These are phyloP conservation scores for Pedinophyceae sp. DNA, from an alignment of 139 green algal genomes.

Conservation along the genomic window DNA sequence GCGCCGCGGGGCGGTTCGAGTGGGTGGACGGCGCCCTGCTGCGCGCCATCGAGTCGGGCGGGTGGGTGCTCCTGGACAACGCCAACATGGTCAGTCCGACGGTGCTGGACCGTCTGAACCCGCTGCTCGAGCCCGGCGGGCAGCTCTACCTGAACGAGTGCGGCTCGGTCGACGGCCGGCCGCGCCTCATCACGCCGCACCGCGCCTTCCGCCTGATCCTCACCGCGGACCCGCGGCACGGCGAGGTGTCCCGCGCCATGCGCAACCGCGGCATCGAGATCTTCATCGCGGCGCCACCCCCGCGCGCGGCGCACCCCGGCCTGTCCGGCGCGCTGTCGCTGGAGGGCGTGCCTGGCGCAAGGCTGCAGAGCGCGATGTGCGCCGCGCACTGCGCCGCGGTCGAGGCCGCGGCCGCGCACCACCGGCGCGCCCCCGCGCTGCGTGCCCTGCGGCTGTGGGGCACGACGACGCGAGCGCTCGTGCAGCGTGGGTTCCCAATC, in stretches of 20 bases:
- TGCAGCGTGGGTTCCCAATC: slow-evolving; percentile 30
- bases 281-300: slow-evolving; percentile 38
- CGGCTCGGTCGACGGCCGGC: slow-evolving; percentile 22
- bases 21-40: slow-evolving; percentile 92
- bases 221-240: slow-evolving; percentile 64
- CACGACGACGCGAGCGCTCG: slow-evolving; percentile 26
- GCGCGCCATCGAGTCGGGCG: slow-evolving; percentile 54
- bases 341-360: slow-evolving; percentile 17
- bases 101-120: slow-evolving; percentile 93
- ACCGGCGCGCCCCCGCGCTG: slow-evolving; percentile 21
- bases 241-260: slow-evolving; percentile 93
- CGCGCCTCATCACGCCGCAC: slow-evolving; percentile 67
- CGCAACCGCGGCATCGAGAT: slow-evolving; percentile 91
- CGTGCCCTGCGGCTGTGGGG: slow-evolving; percentile 38
- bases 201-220: slow-evolving; percentile 88
- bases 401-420: slow-evolving; percentile 4
- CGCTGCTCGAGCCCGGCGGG: slow-evolving; percentile 80
- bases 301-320: neutral
- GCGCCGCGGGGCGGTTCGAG: slow-evolving; percentile 66
- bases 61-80: slow-evolving; percentile 92
- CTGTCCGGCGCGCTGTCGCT: neutral
- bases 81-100: slow-evolving; percentile 91
- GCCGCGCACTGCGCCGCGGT: slow-evolving; percentile 20
- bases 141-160: slow-evolving; percentile 77
- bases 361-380: slow-evolving; percentile 26